These are phyloP conservation scores for Pleurotus cornucopiae DNA, from an alignment of 768 basidiomycete species.

Conservation along the genomic window DNA sequence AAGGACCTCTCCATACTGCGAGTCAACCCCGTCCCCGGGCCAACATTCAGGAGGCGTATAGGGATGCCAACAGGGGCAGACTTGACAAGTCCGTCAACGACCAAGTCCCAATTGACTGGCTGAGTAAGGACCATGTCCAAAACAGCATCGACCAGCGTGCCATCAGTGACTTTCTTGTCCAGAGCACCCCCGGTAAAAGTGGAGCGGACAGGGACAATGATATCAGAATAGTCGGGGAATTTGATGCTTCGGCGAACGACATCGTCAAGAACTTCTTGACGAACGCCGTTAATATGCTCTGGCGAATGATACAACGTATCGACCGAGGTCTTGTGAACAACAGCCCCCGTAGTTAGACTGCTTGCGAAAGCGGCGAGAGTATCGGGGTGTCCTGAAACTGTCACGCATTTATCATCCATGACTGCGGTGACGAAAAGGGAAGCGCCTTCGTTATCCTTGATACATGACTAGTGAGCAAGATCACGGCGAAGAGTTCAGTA, in stretches of 20 bases:
- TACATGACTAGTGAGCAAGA: constrained; percentile 11
- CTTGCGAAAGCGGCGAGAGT: constrained; percentile 38
- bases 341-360: constrained; percentile 27
- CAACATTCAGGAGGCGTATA: constrained; percentile 44
- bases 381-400: constrained; percentile 57
- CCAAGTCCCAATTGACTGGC: constrained; percentile 50
- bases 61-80: constrained; percentile 16
- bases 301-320: constrained; percentile 52
- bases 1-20: constrained; percentile 34
- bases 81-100: constrained; percentile 26
- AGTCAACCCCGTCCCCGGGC: constrained; percentile 37
- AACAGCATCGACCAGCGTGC: constrained; percentile 36
- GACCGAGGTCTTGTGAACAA: constrained; percentile 40
- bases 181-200: constrained; percentile 38
- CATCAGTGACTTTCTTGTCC: constrained; percentile 14
- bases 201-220: constrained; percentile 45
- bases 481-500: constrained; percentile 14
- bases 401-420: constrained; percentile 41
- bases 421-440: constrained; percentile 48
- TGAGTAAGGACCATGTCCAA: constrained; percentile 46
- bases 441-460: constrained; percentile 9
- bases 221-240: constrained; percentile 45
- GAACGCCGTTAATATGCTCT: constrained; percentile 24
- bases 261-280: constrained; percentile 40
- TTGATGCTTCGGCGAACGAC: constrained; percentile 35